Evolutionary conservation across 345 rosid species (phyloP), one percentile per base, ranked within the genome.

Genomic region (Gossypioides kirkii): DNA sequence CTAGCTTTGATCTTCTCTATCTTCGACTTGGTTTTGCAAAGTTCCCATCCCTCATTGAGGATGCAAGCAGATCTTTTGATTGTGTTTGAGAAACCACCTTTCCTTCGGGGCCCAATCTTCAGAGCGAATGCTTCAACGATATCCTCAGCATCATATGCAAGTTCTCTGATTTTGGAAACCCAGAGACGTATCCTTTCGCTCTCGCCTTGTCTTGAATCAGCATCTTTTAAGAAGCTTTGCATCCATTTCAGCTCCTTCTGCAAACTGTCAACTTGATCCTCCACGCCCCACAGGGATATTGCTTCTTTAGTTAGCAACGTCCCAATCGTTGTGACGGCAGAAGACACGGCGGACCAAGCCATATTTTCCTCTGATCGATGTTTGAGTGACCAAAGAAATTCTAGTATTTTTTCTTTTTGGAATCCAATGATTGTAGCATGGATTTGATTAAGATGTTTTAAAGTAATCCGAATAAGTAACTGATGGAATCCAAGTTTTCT

Each of bases 71-170:
- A 13, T 18, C 50, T 70, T 68, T 25, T 45, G 4, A 49, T 3
- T 3, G 3, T 1, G 25, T 13, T 25, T 0, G 20, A 2, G 0
- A n/a, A 10, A 23, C 71, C 36, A 14, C 26, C 23, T 26, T 42
- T 45, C 26, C 32, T 74, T 20, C 7, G 18, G 36, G 61, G 20
- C 7, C 9, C 61, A 20, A 50, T 18, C 16, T 26, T 53, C 22
- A 69, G 18, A 49, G 20, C 26, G 6, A 56, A 75, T 6, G 8
- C 5, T 1, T 60, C 78, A 0, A 69, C n/a, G 0, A 70, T 5
- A 52, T 76, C 78, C 38, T 76, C 78, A 6, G 52, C 69, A 36
- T 76, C 52, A 17, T 49, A 76, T 20, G 73, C 69, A 8, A 59
- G 10, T 0, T 61, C 61, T 49, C 69, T 69, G 54, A 76, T 38